Conservation (phyloP, 768 basidiomycete genomes). For the Mrakia gelida region DNA sequence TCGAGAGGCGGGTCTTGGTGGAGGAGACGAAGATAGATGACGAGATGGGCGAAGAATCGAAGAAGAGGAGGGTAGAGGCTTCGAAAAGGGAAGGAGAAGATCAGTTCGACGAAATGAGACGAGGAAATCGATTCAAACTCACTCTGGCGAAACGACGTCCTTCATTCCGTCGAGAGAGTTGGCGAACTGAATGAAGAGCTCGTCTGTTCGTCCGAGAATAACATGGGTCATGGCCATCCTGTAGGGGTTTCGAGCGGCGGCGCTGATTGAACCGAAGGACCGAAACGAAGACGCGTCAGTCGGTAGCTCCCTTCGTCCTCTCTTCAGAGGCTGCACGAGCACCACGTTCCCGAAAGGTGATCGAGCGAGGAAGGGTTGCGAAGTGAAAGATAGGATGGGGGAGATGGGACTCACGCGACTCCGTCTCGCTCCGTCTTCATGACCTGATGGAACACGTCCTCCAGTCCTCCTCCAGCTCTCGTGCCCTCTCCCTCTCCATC, state of each 20-base stretch:
- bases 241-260: conserved; percentile 55
- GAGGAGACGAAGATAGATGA: conserved; percentile 80
- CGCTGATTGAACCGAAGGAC: neutral
- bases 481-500: conserved; percentile 62
- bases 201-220: conserved; percentile 60
- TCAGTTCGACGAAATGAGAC: neutral
- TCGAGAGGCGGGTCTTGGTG: conserved; percentile 66
- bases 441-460: conserved; percentile 44
- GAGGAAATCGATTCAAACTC: conserved; percentile 20
- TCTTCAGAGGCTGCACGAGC: too few relatives aligned
- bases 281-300: conserved; percentile 2
- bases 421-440: conserved; percentile 38
- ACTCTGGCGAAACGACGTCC: conserved; percentile 44
- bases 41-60: conserved; percentile 88
- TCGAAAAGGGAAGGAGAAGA: neutral
- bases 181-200: conserved; percentile 59
- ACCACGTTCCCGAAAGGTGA: too few relatives aligned
- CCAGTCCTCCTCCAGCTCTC: conserved; percentile 41
- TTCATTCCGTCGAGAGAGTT: conserved; percentile 39
- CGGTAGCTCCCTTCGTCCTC: neutral
- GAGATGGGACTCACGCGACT: conserved; percentile 38
- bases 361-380: too few relatives aligned
- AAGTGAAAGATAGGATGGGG: too few relatives aligned
- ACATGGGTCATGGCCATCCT: conserved; percentile 77
- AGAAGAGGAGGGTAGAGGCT: conserved; percentile 51